Evolutionary conservation across 441 rosid genomes (phyloP), one percentile per base, ranked within the genome.

Genomic region (Isatis lusitanica): DNA sequence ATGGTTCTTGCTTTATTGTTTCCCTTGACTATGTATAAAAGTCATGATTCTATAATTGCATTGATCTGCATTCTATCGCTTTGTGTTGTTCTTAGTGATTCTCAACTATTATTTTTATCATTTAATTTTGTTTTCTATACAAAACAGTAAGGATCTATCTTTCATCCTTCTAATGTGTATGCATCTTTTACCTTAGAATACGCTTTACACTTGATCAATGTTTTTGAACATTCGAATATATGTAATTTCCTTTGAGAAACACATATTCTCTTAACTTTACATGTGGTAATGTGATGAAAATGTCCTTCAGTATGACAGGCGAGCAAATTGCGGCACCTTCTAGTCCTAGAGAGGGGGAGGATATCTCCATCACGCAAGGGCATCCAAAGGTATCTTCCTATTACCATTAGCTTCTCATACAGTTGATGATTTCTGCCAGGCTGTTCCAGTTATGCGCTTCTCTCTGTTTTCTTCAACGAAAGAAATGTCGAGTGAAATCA

Each of bases 261-360:
- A 62, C 60, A 21, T 66, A 59, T 52, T 66, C 66, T 66, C 40
- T 74, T 46, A 31, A 16, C 38, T 65, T 7, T 38, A 59, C 63
- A 48, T 57, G 68, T 48, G 46, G 51, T 69, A 67, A 51, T 72
- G 28, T 72, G 69, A 69, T 78, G 60, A 77, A 74, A 70, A 81
- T 74, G 62, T 81, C 66, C 75, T 76, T 76, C 92, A 96, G 99
- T 85, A 96, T 93, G 99, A 89, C 96, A 75, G 94, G 84, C 52
- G 98, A 90, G 84, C 96, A 80, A 76, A 80, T 85, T 81, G 69
- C 78, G 10, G 84, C 97, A 72, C 96, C 97, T 72, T 84, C 96
- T 46, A 93, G 96, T 85, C 97, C 93, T 73, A 85, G 90, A 46
- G 93, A 88, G 73, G 97, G 97, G 35, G 98, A 91, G 65, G 94